A percentile compares a stretch with the other conserved stretches of the same genome.
phyloP scores from a whole-genome alignment of 2,329 filamentous ascomycete genomes.

The Teratosphaeria zuluensis region DNA sequence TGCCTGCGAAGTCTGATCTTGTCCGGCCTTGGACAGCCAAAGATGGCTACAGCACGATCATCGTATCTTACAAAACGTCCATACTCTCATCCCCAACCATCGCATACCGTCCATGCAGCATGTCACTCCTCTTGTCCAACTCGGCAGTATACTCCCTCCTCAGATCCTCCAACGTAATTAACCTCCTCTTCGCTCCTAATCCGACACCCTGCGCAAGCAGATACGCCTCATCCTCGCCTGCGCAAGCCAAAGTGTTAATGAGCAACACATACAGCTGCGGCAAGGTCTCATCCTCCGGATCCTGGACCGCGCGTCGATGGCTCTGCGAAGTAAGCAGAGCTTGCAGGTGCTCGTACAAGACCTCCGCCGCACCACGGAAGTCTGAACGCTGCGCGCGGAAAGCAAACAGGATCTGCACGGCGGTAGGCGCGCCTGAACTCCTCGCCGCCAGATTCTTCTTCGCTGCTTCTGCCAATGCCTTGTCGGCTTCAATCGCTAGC shows the following conservation, averaged over 20 bases:
- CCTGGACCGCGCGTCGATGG: constrained; percentile 9
- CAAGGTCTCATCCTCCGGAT: constrained; percentile 44
- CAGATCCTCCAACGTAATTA: constrained; percentile 78
- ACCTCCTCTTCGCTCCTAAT: constrained; percentile 51
- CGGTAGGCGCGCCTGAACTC: constrained; percentile 29
- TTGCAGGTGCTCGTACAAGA: constrained; percentile 47
- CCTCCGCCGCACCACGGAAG: constrained; percentile 65
- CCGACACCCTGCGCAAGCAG: constrained; percentile 48
- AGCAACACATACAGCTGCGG: constrained; percentile 76
- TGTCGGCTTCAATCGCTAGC: constrained; percentile 69
- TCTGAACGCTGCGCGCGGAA: constrained; percentile 79
- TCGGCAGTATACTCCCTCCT: constrained; percentile 83
- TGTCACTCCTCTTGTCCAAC: constrained; percentile 76
- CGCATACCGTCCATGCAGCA: constrained; percentile 82
- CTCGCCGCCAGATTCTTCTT: constrained; percentile 53
- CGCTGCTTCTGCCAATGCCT: constrained; percentile 63
- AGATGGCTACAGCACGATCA: neutral
- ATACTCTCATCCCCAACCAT: constrained; percentile 42
- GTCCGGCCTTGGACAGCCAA: neutral
- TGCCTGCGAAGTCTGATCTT: too few species aligned
- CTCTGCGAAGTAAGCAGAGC: constrained; percentile 29
- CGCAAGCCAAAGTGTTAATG: constrained; percentile 85
- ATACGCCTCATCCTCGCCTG: constrained; percentile 74
- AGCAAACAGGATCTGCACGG: constrained; percentile 82
- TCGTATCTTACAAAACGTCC: constrained; percentile 18